A percentile compares a stretch with the other conserved stretches of the same genome.
These are phyloP conservation scores for Oryza glumipatula DNA, from an alignment of 176 grass and related monocot species.

Conservation along the genomic window DNA sequence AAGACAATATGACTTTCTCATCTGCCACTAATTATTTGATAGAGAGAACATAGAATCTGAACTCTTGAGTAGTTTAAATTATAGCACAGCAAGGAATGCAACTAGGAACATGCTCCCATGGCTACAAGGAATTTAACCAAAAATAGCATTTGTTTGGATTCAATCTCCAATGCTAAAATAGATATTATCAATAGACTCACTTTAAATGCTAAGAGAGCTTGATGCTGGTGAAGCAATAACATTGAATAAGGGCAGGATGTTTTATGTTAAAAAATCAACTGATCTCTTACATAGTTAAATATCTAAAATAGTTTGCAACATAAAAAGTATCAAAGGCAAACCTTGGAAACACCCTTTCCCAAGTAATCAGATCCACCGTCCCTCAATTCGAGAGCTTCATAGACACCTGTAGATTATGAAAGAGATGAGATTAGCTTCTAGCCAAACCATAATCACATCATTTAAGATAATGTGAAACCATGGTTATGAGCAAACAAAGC, in stretches of 20 bases:
- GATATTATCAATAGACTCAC: not conserved
- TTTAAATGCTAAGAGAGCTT: not conserved
- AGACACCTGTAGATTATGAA: constrained; percentile 52
- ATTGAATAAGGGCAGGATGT: not conserved
- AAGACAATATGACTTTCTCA: not conserved
- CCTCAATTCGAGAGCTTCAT: constrained; percentile 81
- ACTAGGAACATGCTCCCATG: not conserved
- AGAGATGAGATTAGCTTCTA: not conserved
- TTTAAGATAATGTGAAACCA: not conserved
- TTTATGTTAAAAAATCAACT: not conserved
- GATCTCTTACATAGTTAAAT: not conserved
- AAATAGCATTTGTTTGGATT: not conserved
- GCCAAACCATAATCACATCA: not conserved
- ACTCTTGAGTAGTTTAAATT: not conserved
- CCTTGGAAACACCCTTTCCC: constrained; percentile 86
- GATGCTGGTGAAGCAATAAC: not conserved
- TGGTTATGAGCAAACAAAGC: not conserved
- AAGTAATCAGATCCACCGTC: constrained; percentile 86
- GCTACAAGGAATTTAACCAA: not conserved
- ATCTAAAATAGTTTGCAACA: not conserved
- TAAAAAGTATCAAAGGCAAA: constrained; percentile 1
- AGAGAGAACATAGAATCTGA: not conserved
- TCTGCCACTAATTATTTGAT: not conserved
- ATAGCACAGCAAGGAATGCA: not conserved
- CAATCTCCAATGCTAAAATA: not conserved